phyloP scores from a whole-genome alignment of 1,139 yeast species.

The Sporopachydermia cereana region DNA sequence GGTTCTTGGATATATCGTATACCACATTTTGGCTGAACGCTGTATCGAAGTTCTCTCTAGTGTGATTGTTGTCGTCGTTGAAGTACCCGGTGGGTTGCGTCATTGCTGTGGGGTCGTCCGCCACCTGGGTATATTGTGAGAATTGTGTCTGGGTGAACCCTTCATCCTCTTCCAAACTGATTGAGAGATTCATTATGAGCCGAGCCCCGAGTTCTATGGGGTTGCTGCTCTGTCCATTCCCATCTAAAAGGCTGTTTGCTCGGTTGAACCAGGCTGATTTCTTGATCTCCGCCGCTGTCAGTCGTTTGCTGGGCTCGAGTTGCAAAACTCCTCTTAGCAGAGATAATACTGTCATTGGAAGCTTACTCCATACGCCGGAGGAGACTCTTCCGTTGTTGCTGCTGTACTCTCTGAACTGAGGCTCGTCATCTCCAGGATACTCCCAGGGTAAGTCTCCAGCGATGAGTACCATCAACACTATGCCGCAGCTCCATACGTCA shows the following conservation, averaged over 20 bases:
- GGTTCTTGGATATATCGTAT: slow-evolving; percentile 1
- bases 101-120: slow-evolving; percentile 8
- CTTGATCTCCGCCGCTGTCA: slow-evolving; percentile 28
- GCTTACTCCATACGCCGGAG: slow-evolving; percentile 37
- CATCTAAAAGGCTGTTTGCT: slow-evolving; percentile 29
- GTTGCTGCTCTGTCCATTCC: slow-evolving; percentile 30
- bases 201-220: slow-evolving; percentile 38
- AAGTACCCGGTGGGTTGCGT: slow-evolving; percentile 11
- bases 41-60: neutral
- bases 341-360: slow-evolving; percentile 36
- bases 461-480: slow-evolving; percentile 44
- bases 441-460: slow-evolving; percentile 63
- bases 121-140: slow-evolving; percentile 16
- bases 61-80: slow-evolving; percentile 9
- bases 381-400: slow-evolving; percentile 31
- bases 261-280: slow-evolving; percentile 42
- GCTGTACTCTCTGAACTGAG: slow-evolving; percentile 33
- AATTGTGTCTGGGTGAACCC: slow-evolving; percentile 13
- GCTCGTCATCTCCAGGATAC: slow-evolving; percentile 39
- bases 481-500: slow-evolving; percentile 58
- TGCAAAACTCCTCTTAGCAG: slow-evolving; percentile 39
- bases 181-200: slow-evolving; percentile 30
- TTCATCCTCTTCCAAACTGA: slow-evolving; percentile 14
- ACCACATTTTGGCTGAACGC: slow-evolving; percentile 5
- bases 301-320: slow-evolving; percentile 33